Evolutionary conservation across 2,329 filamentous ascomycete species (phyloP), one percentile per base, ranked within the genome.

Genomic region (Fusarium sp.): DNA sequence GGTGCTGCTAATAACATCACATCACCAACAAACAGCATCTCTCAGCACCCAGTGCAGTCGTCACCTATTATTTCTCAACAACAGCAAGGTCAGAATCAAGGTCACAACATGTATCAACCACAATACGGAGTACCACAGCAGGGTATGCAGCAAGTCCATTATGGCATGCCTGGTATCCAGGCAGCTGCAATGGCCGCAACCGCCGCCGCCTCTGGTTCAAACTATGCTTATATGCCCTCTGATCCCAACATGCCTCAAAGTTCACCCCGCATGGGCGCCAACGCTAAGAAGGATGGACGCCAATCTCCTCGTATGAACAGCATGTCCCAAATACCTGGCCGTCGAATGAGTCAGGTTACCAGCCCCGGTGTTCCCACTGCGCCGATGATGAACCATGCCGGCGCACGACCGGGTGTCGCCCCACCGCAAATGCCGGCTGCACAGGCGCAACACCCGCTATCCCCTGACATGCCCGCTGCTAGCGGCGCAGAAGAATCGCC

Each of bases 161-260:
- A 97, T 83, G 91, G 87, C 62, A 93, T 95, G 81, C 91, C 91
- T 34, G 88, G 91, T 22, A 93, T 94, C 48, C 93, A 97, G 80
- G 94, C 94, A 16, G 94, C 95, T 52, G 94, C 94, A 62, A 96
- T 97, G 93, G 94, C 92, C 46, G 89, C 92, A 24, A 97, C 94
- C 2, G 95, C 95, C 20, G 94, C 95, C 2, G 95, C 95, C 13
- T 94, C 94, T 8, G 94, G 95, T 43, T 91, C 93, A 65, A 88
- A 84, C 68, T 92, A 92, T 73, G 91, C 92, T 67, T 90, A 91
- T 71, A 89, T 94, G 82, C 83, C 90, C 53, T 89, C 92, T 58
- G 92, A 94, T 75, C 86, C 88, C 22, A 90, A 86, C 82, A 85
- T 86, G 82, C 86, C 80, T 80, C 91, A 87, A 80, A 91, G 89